These are phyloP conservation scores for Lactuca saligna DNA, from an alignment of 129 eudicot genomes.

Conservation along the genomic window DNA sequence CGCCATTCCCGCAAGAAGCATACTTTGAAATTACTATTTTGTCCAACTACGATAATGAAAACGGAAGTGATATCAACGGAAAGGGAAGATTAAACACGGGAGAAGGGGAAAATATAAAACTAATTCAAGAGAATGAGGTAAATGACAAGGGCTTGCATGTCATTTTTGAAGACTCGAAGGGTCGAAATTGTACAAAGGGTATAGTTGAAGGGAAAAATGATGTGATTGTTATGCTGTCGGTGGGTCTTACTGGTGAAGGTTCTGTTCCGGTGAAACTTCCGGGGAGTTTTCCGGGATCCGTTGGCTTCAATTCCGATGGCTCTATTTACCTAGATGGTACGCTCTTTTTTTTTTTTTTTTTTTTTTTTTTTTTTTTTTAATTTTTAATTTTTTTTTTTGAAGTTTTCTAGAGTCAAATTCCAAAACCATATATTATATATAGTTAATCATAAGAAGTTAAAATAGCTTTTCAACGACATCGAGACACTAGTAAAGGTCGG, in stretches of 20 bases:
- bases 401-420: background rate
- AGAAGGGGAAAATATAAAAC: constrained; percentile 56
- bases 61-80: constrained; percentile 18
- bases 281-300: constrained; percentile 73
- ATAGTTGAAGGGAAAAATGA: constrained; percentile 33
- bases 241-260: constrained; percentile 64
- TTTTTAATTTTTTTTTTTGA: background rate
- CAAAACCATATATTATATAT: background rate
- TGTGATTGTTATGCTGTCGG: constrained; percentile 35
- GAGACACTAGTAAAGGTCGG: constrained; percentile 7
- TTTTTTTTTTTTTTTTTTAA: background rate
- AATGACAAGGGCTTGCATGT: constrained; percentile 30
- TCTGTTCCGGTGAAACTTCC: constrained; percentile 56
- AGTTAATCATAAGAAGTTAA: constrained; percentile 3
- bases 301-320: constrained; percentile 87
- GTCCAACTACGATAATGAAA: constrained; percentile 17
- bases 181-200: constrained; percentile 32
- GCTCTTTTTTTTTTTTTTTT: constrained; percentile 10
- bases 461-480: constrained; percentile 4
- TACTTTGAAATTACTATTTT: constrained; percentile 80
- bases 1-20: constrained; percentile 54
- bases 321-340: constrained; percentile 77
- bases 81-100: constrained; percentile 27
- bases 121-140: constrained; percentile 41
- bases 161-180: constrained; percentile 38